These are phyloP conservation scores for Tolypocladium sp. DNA, from an alignment of 2,329 filamentous ascomycete species.

Conservation along the genomic window DNA sequence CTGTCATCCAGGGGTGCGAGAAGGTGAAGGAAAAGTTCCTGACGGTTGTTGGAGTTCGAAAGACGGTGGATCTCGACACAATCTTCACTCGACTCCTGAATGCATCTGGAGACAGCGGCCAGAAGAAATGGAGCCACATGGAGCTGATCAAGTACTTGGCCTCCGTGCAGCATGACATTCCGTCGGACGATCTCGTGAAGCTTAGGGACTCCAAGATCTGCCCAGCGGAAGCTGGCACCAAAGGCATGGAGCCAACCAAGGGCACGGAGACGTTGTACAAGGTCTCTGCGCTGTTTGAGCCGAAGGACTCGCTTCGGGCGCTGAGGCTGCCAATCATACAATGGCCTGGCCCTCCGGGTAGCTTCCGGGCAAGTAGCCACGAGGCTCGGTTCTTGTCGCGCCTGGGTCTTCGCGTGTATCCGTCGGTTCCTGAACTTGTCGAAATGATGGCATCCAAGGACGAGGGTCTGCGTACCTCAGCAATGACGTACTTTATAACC, in stretches of 20 bases:
- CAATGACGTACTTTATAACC: constrained; percentile 73
- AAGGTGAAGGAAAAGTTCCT: constrained; percentile 89
- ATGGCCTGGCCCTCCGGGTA: constrained; percentile 63
- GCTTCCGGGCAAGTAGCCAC: constrained; percentile 51
- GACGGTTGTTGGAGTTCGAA: constrained; percentile 74
- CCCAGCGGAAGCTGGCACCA: constrained; percentile 59
- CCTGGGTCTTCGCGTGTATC: constrained; percentile 66
- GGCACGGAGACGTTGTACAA: constrained; percentile 52
- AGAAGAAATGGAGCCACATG: constrained; percentile 78
- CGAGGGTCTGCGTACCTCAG: constrained; percentile 50
- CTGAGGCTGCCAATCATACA: constrained; percentile 69
- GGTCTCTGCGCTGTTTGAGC: constrained; percentile 74
- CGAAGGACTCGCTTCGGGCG: constrained; percentile 58
- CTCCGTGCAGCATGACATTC: constrained; percentile 84
- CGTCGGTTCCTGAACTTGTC: constrained; percentile 65
- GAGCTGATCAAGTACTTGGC: constrained; percentile 92
- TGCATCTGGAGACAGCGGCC: constrained; percentile 40
- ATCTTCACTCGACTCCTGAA: constrained; percentile 82
- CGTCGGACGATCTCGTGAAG: constrained; percentile 67
- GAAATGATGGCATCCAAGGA: constrained; percentile 63
- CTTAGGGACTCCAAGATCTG: constrained; percentile 73
- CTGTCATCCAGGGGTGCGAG: constrained; percentile 65
- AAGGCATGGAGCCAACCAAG: constrained; percentile 43
- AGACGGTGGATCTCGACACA: constrained; percentile 88
- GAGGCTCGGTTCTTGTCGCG: constrained; percentile 67